A percentile compares a stretch with the other conserved stretches of the same genome.
These are phyloP conservation scores for Sporopachydermia quercuum DNA, from an alignment of 805 yeast species.

Conservation along the genomic window DNA sequence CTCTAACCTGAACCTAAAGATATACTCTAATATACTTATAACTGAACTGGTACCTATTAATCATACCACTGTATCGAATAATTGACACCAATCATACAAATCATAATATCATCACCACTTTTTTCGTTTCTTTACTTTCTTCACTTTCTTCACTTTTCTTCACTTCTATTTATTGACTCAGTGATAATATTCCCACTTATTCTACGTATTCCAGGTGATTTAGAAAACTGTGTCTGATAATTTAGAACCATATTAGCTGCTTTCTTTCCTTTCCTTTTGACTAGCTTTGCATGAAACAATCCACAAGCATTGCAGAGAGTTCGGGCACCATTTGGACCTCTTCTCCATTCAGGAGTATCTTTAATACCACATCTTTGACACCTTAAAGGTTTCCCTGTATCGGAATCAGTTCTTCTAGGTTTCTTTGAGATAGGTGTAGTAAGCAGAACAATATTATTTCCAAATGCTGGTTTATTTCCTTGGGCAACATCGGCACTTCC, in stretches of 20 bases:
- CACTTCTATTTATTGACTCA: constrained; percentile 1
- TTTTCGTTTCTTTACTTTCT: no score
- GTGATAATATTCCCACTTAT: constrained; percentile 4
- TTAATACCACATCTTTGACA: constrained; percentile 36
- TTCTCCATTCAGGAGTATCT: constrained; percentile 74
- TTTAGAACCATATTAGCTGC: constrained; percentile 31
- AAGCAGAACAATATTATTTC: neutral
- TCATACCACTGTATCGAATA: no score
- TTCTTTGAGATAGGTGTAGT: neutral
- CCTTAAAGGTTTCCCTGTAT: constrained; percentile 1
- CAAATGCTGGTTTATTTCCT: neutral
- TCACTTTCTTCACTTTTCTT: neutral
- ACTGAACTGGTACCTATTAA: no score
- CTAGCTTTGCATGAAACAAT: constrained; percentile 50
- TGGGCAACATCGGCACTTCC: neutral
- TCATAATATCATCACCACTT: no score
- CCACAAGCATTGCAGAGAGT: constrained; percentile 81
- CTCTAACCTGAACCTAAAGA: no score
- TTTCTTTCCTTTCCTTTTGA: constrained; percentile 40
- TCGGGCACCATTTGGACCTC: constrained; percentile 65
- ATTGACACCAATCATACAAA: no score
- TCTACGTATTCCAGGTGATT: constrained; percentile 5
- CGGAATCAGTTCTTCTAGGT: neutral
- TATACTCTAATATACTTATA: no score
- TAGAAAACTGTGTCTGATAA: constrained; percentile 3